Base-by-base conservation (phyloP, 345 rosid species). In the Anastatica hierochuntica region DNA sequence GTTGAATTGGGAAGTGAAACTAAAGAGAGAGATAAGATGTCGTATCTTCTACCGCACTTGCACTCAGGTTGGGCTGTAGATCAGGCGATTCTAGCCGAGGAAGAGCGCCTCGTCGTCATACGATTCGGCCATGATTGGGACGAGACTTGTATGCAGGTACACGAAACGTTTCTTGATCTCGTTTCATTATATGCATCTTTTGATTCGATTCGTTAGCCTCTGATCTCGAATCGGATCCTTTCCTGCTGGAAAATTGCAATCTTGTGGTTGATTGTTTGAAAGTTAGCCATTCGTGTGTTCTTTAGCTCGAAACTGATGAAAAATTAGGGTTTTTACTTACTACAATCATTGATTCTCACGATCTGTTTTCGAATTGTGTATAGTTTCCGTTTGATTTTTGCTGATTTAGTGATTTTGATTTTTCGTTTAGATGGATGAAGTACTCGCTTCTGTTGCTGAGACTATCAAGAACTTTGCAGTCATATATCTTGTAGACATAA, bases 31-130 rank as follows among this genome's bases (percentile, higher is more conserved):
- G 21, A 36, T 50, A 33, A 45, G 66, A 79, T 84, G 97, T 88
- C 97, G 68, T 88, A 88, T 49, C 58, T 88, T 67, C 77, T 88
- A 46, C 97, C 97, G 8, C 95, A 88, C 55, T 66, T 88, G 69
- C 95, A 85, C 78, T 82, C 97, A 0, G 97, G 97, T 16, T 82
- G 95, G 97, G 97, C 95, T 2, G 97, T 85, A 0, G 97, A 88
- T 61, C 97, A 88, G 78, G 82, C 95, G 58, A 88, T 88, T 66
- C 71, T 88, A 5, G 87, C 97, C 27, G 97, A 85, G 72, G 97
- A 88, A 72, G 97, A 85, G 73, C 87, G 95, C 63, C 85, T 85
- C 23, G 97, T 83, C 15, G 78, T 85, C 76, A 85, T 88, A 23
- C 82, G 92, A 13, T 88, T 88, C 72, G 97, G 95, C 55, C 97